Evolutionary conservation across 2,329 filamentous ascomycete species (phyloP), one percentile per base, ranked within the genome.

Genomic region (Chrysoporthe puriensis): DNA sequence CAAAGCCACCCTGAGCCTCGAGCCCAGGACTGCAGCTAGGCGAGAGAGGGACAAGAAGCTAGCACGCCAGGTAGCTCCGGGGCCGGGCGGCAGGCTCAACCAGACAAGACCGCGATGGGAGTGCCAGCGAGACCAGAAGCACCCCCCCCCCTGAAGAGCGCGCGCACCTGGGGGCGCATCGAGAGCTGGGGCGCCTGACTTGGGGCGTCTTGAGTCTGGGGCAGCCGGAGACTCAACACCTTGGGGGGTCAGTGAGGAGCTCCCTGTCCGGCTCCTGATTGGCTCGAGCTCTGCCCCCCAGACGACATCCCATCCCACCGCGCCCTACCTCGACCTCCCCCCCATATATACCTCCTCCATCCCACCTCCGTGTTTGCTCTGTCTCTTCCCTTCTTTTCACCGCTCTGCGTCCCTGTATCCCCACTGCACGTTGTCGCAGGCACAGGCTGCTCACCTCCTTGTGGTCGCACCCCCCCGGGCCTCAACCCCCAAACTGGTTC

Each of bases 231-330:
- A 26, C 54, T 40, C 16, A 43, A 61, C 59, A 57, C 16, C 54
- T 9, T 57, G 50, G 21, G 21, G 26, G 26, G 26, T 26, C 50
- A 66, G 64, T 68, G 63, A 66, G 57, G 63, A 72, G 73, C 72
- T 70, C 71, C 66, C 67, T 71, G 69, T 66, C 67, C 60, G 62
- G 64, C 48, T 56, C 50, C 70, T 76, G 73, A 76, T 76, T 76
- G 75, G 75, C 62, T 68, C 64, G 72, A 69, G 67, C 68, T 70
- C 70, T 71, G 16, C n/a, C 73, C 26, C 74, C 64, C 65, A 66
- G 67, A 69, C 67, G 59, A 69, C 67, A 62, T 69, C 58, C 64
- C 67, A 69, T 69, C 58, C 66, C 61, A 66, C 59, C 63, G 61
- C 59, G 63, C 63, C 63, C 60, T 66, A 34, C 62, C 58, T 69